A percentile compares a stretch with the other conserved stretches of the same genome.
Evolutionary conservation across 805 yeast species (phyloP).

Genomic region (Jamesozyma piceae): DNA sequence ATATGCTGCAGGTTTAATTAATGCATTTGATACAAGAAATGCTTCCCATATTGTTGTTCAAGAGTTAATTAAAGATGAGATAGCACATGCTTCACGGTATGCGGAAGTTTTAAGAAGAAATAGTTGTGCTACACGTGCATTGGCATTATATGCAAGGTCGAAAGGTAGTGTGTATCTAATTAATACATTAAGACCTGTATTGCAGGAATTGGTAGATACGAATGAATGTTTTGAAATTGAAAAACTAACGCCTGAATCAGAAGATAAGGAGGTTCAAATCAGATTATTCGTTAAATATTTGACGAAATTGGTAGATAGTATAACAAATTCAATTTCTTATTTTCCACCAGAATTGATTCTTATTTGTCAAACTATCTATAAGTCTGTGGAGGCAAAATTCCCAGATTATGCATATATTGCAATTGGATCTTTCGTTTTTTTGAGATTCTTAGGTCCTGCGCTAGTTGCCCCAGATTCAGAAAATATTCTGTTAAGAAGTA

Average conservation of each 20-base stretch:
- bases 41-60: conserved; percentile 38
- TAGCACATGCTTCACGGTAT: conserved; percentile 45
- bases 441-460: conserved; percentile 76
- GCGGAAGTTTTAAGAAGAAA: conserved; percentile 70
- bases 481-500: conserved; percentile 30
- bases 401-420: conserved; percentile 58
- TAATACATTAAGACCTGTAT: conserved; percentile 43
- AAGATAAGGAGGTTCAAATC: conserved; percentile 33
- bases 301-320: conserved; percentile 43
- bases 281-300: conserved; percentile 45
- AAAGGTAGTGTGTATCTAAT: conserved; percentile 51
- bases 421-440: conserved; percentile 75
- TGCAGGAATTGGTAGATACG: conserved; percentile 41
- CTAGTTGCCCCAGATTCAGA: conserved; percentile 75
- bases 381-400: conserved; percentile 45
- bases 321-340: conserved; percentile 41
- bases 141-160: conserved; percentile 57
- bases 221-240: conserved; percentile 56
- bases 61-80: conserved; percentile 49
- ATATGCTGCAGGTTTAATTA: conserved; percentile 52
- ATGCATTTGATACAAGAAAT: conserved; percentile 38
- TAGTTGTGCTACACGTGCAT: conserved; percentile 64
- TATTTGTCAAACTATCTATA: conserved; percentile 56
- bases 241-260: conserved; percentile 31
- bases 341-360: conserved; percentile 64